phyloP scores from a whole-genome alignment of 768 basidiomycete species.

The Clitopilus passeckerianus region DNA sequence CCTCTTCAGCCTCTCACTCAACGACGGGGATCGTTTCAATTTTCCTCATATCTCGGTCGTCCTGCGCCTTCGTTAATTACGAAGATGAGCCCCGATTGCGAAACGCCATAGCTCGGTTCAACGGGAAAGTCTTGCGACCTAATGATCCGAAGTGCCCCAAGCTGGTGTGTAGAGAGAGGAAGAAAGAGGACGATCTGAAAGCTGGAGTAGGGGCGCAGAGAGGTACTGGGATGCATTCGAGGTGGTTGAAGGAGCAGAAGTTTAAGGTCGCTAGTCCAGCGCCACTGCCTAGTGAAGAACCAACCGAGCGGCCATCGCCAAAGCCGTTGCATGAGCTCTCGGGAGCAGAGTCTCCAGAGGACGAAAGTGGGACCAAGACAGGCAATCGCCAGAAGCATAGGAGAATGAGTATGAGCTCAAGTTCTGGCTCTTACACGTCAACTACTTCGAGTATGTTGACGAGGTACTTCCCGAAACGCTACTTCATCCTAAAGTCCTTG shows the following conservation, averaged over 20 bases:
- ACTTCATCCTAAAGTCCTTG: slow-evolving; percentile 88
- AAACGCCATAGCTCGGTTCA: slow-evolving; percentile 66
- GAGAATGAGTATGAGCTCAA: slow-evolving; percentile 22
- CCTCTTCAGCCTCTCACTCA: not conserved
- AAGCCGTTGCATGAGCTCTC: not conserved
- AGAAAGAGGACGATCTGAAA: slow-evolving; percentile 77
- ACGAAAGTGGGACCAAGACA: not conserved
- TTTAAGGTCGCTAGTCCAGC: slow-evolving; percentile 24
- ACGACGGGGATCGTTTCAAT: slow-evolving; percentile 70
- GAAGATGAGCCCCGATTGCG: slow-evolving; percentile 56
- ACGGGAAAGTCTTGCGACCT: slow-evolving; percentile 66
- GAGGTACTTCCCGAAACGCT: slow-evolving; percentile 79
- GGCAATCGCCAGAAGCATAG: not conserved
- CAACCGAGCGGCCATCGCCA: not conserved
- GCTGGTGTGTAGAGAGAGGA: slow-evolving; percentile 79
- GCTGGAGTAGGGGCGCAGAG: slow-evolving; percentile 92
- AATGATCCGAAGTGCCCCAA: slow-evolving; percentile 68
- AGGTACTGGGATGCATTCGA: slow-evolving; percentile 76
- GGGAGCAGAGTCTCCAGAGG: not conserved
- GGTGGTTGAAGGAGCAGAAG: slow-evolving; percentile 71
- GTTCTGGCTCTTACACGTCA: slow-evolving; percentile 69
- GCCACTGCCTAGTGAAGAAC: slow-evolving; percentile 5
- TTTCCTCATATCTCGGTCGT: slow-evolving; percentile 92
- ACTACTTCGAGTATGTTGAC: slow-evolving; percentile 79
- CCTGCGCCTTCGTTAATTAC: slow-evolving; percentile 93